Conservation (phyloP, 495 filamentous ascomycete genomes). For the Tuber brumale region DNA sequence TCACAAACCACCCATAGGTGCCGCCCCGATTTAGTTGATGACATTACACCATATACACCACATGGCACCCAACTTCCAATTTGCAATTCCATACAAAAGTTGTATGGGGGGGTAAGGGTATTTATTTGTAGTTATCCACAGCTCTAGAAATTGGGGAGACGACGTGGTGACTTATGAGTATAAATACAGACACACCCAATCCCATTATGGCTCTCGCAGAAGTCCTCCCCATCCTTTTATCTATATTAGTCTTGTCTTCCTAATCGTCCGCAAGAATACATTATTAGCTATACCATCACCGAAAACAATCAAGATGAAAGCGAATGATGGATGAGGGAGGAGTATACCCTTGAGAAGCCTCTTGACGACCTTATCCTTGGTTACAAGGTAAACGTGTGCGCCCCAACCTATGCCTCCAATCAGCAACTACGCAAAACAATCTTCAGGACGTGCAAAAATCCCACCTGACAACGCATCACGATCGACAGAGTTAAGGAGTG, state of each 20-base stretch:
- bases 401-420: slow-evolving; percentile 60
- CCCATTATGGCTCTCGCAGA: slow-evolving; percentile 8
- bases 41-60: background rate
- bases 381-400: slow-evolving; percentile 96
- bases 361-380: slow-evolving; percentile 99
- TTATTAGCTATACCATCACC: slow-evolving; percentile 13
- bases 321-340: background rate
- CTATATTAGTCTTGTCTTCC: slow-evolving; percentile 31
- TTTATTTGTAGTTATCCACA: background rate
- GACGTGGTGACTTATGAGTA: slow-evolving; percentile 26
- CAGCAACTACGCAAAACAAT: background rate
- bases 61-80: background rate
- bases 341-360: slow-evolving; percentile 77
- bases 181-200: slow-evolving; percentile 24
- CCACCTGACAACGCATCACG: slow-evolving; percentile 77
- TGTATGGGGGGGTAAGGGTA: background rate
- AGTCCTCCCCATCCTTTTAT: background rate
- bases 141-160: slow-evolving; percentile 3
- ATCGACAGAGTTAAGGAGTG: slow-evolving; percentile 92
- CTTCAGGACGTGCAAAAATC: background rate
- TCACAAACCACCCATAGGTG: background rate
- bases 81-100: background rate
- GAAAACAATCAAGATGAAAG: background rate
- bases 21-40: background rate
- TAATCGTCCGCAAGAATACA: slow-evolving; percentile 8